A percentile compares a stretch with the other conserved stretches of the same genome.
Conservation (phyloP, 192 early-diverging fungal species). For the Lobosporangium transversale region DNA sequence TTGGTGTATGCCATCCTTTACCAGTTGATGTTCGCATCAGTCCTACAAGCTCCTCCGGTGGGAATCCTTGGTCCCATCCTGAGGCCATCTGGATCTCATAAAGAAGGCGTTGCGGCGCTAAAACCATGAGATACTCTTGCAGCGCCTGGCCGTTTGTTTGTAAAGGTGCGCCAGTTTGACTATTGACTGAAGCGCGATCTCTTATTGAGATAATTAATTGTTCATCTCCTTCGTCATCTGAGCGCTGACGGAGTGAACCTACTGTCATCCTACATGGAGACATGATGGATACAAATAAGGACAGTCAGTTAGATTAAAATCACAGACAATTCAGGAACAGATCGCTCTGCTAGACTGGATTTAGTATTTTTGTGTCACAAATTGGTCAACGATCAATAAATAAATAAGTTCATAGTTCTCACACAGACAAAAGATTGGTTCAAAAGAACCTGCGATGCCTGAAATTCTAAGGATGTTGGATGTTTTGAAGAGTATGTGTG, state of each 20-base stretch:
- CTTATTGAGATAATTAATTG: conserved; percentile 35
- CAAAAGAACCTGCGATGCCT: no score
- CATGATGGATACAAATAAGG: no score
- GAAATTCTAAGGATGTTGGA: no score
- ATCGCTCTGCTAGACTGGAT: no score
- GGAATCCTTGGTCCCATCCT: conserved; percentile 55
- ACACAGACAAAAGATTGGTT: background rate
- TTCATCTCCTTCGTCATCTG: conserved; percentile 31
- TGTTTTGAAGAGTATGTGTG: background rate
- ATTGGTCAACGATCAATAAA: no score
- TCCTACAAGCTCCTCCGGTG: conserved; percentile 54
- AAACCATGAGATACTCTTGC: conserved; percentile 49
- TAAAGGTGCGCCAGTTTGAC: conserved; percentile 18
- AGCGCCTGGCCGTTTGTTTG: conserved; percentile 38
- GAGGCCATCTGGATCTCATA: conserved; percentile 54
- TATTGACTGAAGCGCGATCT: conserved; percentile 11
- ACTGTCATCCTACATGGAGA: no score
- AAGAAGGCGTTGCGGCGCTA: conserved; percentile 39
- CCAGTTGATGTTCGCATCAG: conserved; percentile 40
- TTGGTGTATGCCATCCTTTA: conserved; percentile 63
- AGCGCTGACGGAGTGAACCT: conserved; percentile 24
- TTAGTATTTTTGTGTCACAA: no score
- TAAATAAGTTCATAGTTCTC: no score
- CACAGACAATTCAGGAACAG: background rate
- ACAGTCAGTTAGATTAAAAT: background rate